Percentiles rank a stretch among this genome's conserved stretches.
These are phyloP conservation scores for Calonectria ilicicola DNA, from an alignment of 2,329 filamentous ascomycete genomes.

Conservation along the genomic window DNA sequence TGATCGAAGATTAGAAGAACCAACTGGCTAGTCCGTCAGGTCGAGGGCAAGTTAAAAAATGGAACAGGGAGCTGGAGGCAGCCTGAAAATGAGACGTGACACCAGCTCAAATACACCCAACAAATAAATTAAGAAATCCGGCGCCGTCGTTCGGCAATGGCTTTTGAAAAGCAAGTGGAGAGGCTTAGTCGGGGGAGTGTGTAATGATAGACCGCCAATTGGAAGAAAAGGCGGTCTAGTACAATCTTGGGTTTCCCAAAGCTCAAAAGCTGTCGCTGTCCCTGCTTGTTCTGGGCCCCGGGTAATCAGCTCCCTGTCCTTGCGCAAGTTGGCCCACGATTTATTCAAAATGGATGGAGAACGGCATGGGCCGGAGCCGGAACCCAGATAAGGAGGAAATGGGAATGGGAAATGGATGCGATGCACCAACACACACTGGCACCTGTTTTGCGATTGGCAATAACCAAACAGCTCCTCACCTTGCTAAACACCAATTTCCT, in stretches of 20 bases:
- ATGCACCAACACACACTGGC: background rate
- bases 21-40: slow-evolving; percentile 26
- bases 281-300: slow-evolving; percentile 2
- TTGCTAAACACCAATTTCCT: background rate
- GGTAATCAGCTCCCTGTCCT: slow-evolving; percentile 12
- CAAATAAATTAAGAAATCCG: slow-evolving; percentile 25
- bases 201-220: slow-evolving; percentile 49
- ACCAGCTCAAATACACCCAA: background rate
- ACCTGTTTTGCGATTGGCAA: background rate
- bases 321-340: slow-evolving; percentile 26
- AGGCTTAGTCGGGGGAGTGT: slow-evolving; percentile 31
- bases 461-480: background rate
- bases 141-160: slow-evolving; percentile 1
- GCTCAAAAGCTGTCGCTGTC: slow-evolving; percentile 10
- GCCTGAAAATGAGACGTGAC: background rate
- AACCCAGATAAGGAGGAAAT: background rate
- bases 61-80: background rate
- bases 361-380: slow-evolving; percentile 22
- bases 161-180: slow-evolving; percentile 6
- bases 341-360: slow-evolving; percentile 27
- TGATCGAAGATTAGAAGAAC: slow-evolving; percentile 35
- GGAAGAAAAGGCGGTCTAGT: slow-evolving; percentile 48
- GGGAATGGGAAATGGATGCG: background rate
- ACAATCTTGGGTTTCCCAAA: background rate
- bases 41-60: slow-evolving; percentile 17